Evolutionary conservation across 495 filamentous ascomycete species (phyloP).

Genomic region (Talaromyces proteolyticus): DNA sequence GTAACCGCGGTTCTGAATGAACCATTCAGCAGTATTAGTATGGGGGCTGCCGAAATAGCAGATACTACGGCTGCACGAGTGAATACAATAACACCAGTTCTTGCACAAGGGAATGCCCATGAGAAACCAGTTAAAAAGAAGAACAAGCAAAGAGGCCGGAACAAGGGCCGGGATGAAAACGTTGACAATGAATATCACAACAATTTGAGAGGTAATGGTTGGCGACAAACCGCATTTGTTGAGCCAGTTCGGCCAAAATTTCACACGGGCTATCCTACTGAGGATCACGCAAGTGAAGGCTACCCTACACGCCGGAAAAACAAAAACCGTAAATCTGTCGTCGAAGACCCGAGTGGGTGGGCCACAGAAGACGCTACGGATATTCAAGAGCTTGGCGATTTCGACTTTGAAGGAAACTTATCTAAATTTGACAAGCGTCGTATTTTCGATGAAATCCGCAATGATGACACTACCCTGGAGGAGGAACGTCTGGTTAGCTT

Average conservation of each 20-base stretch:
- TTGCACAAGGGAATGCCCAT: neutral
- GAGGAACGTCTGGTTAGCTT: constrained; percentile 83
- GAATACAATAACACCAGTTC: neutral
- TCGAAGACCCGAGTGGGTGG: constrained; percentile 77
- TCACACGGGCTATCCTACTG: constrained; percentile 12
- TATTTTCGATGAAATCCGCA: constrained; percentile 81
- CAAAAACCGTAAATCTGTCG: constrained; percentile 44
- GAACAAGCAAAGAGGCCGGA: constrained; percentile 29
- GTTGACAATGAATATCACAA: neutral
- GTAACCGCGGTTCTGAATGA: constrained; percentile 28
- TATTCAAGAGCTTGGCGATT: constrained; percentile 91
- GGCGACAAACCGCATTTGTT: constrained; percentile 78
- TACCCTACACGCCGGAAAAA: constrained; percentile 44
- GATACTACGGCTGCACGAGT: neutral
- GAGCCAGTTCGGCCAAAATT: constrained; percentile 42
- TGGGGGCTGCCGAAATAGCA: constrained; percentile 14
- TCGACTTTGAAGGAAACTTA: constrained; percentile 82
- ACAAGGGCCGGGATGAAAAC: constrained; percentile 26
- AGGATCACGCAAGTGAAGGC: constrained; percentile 12
- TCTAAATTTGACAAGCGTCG: constrained; percentile 91
- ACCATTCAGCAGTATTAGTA: constrained; percentile 36
- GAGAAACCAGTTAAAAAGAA: constrained; percentile 19
- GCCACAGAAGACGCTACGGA: constrained; percentile 94
- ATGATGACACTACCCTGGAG: constrained; percentile 82
- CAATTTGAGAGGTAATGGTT: constrained; percentile 50